Percentiles rank a stretch among this genome's conserved stretches.
phyloP scores from a whole-genome alignment of 371 early-diverging fungal genomes.

The Rhizomucor miehei region DNA sequence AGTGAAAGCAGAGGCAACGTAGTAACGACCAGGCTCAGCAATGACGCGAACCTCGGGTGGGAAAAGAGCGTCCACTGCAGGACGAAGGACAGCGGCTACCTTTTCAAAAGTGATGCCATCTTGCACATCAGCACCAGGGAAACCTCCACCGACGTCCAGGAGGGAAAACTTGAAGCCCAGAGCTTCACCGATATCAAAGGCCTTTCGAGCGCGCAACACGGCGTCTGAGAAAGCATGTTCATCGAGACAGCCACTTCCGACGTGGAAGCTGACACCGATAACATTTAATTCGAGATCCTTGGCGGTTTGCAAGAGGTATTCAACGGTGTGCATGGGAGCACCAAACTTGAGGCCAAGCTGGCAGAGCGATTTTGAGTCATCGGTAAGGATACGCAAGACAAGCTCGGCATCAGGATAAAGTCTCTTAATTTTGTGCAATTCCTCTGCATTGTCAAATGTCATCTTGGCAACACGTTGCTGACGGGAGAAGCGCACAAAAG shows the following conservation, averaged over 20 bases:
- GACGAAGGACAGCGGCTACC: slow-evolving; percentile 79
- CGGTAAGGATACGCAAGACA: slow-evolving; percentile 92
- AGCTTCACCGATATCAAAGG: slow-evolving; percentile 80
- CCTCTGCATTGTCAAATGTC: slow-evolving; percentile 98
- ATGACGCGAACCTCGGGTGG: slow-evolving; percentile 79
- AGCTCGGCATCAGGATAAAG: slow-evolving; percentile 80
- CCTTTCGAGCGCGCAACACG: slow-evolving; percentile 76
- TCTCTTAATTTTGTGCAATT: slow-evolving; percentile 88
- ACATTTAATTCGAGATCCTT: slow-evolving; percentile 80
- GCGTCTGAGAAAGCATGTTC: slow-evolving; percentile 92
- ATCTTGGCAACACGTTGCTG: slow-evolving; percentile 80
- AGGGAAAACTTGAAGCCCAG: slow-evolving; percentile 78
- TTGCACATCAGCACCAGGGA: slow-evolving; percentile 84
- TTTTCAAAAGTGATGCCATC: slow-evolving; percentile 80
- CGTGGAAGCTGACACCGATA: slow-evolving; percentile 93
- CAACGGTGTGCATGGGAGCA: slow-evolving; percentile 75
- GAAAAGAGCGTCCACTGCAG: slow-evolving; percentile 78
- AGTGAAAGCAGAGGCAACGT: slow-evolving; percentile 90
- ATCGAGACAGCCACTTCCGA: slow-evolving; percentile 93
- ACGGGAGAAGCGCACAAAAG: slow-evolving; percentile 86
- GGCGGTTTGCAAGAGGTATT: slow-evolving; percentile 70
- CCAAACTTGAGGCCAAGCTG: slow-evolving; percentile 97
- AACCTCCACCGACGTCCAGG: slow-evolving; percentile 97
- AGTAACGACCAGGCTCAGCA: slow-evolving; percentile 98
- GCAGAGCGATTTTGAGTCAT: slow-evolving; percentile 91